Evolutionary conservation across 805 yeast species (phyloP).

Genomic region (Lipomyces chichibuensis): DNA sequence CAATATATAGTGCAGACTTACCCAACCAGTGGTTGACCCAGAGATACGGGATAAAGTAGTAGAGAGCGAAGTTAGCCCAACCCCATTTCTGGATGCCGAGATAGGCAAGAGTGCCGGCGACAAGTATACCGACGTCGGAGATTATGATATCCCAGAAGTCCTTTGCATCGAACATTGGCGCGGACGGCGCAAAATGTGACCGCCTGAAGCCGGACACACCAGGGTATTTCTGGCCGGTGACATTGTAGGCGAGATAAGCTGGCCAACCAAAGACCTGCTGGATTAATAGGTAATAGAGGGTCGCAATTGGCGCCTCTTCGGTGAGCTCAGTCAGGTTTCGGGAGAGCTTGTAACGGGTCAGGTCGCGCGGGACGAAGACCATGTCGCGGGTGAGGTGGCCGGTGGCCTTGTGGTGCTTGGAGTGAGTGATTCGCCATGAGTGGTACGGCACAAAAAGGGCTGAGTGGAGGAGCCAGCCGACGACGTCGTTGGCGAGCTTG

Average conservation of each 20-base stretch:
- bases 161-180: slow-evolving; percentile 73
- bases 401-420: slow-evolving; percentile 88
- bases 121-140: slow-evolving; percentile 68
- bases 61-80: slow-evolving; percentile 60
- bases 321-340: slow-evolving; percentile 56
- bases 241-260: slow-evolving; percentile 65
- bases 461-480: slow-evolving; percentile 84
- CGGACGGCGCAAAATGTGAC: slow-evolving; percentile 71
- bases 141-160: slow-evolving; percentile 73
- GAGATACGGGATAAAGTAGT: slow-evolving; percentile 76
- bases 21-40: slow-evolving; percentile 84
- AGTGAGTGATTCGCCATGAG: slow-evolving; percentile 83
- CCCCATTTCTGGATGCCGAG: slow-evolving; percentile 68
- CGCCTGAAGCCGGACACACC: slow-evolving; percentile 53
- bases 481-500: slow-evolving; percentile 70
- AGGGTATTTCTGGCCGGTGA: slow-evolving; percentile 70
- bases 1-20: neutral
- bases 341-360: slow-evolving; percentile 55
- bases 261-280: slow-evolving; percentile 85
- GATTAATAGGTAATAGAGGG: slow-evolving; percentile 57
- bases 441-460: slow-evolving; percentile 80
- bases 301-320: slow-evolving; percentile 74
- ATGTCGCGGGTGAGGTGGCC: slow-evolving; percentile 81
- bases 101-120: slow-evolving; percentile 52
- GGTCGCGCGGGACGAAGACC: slow-evolving; percentile 79